phyloP scores from a whole-genome alignment of 208 protist genomes.

The Spironucleus salmonicida region DNA sequence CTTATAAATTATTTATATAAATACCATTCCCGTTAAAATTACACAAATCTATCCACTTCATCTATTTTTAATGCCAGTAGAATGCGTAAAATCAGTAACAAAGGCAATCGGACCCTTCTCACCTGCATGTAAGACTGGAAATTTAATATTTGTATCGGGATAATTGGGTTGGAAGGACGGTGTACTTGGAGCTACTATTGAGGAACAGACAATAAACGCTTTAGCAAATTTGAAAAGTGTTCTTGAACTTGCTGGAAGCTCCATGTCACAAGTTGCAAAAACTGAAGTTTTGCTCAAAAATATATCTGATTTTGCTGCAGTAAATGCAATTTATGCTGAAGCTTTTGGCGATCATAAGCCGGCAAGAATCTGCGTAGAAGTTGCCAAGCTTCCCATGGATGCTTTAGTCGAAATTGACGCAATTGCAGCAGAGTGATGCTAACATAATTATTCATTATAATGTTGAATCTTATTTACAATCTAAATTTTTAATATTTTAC shows the following conservation, averaged over 20 bases:
- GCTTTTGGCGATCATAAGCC: conserved; percentile 43
- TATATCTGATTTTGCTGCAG: conserved; percentile 53
- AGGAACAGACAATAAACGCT: conserved; percentile 38
- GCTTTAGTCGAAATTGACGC: conserved; percentile 55
- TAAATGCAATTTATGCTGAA: conserved; percentile 53
- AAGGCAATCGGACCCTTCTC: conserved; percentile 34
- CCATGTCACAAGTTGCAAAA: conserved; percentile 52
- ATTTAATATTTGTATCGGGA: conserved; percentile 46
- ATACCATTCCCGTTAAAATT: too few species aligned
- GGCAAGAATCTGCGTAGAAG: conserved; percentile 49
- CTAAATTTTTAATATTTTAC: too few species aligned
- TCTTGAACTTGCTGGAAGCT: conserved; percentile 49
- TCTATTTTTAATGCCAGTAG: too few species aligned
- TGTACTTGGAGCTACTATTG: conserved; percentile 8
- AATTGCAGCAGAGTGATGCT: conserved; percentile 44
- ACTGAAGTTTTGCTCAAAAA: conserved; percentile 51
- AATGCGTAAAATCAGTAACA: too few species aligned
- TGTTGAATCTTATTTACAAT: too few species aligned
- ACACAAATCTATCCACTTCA: too few species aligned
- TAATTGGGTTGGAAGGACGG: conserved; percentile 34
- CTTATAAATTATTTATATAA: too few species aligned
- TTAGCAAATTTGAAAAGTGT: conserved; percentile 51
- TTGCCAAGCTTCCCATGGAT: conserved; percentile 46
- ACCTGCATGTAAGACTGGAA: conserved; percentile 39
- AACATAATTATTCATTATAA: too few species aligned